Base-by-base conservation (phyloP, 1,284 basidiomycete genomes). In the Tilletia caries region DNA sequence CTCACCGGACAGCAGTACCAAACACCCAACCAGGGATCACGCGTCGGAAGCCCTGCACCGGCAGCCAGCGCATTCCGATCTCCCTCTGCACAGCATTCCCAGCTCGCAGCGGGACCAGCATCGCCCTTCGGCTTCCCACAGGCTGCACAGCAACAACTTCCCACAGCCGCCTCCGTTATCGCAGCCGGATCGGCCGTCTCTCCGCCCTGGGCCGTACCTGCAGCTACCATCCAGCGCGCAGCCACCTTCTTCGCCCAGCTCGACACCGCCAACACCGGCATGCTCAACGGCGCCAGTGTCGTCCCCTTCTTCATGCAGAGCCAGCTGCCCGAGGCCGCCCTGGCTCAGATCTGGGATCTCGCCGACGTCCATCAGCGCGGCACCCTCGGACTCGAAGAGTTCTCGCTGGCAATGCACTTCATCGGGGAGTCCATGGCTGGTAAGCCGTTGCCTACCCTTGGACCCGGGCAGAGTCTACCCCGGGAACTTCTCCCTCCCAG, bases 251-350 rank as follows among this genome's bases (percentile, higher is more conserved):
- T 98, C 80, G 89, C 92, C 69, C 87, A 87, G 34, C 87, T 98
- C 43, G 96, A 98, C 83, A 84, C 87, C 18, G 87, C 88, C 72
- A 89, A 88, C 75, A 88, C 86, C 71, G 95, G 94, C 1, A 91
- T 87, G 76, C 91, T 98, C 41, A 93, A 95, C 79, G 95, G 94
- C 12, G 92, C 95, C 73, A 89, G 92, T 27, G 96, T 94, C 3
- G 96, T 98, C 0, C 93, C 93, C 3, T 98, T 98, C 84, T 92
- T 99, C 90, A 85, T 96, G 73, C 91, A 95, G 83, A 95, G 93
- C 66, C 91, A 93, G 71, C 86, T 99, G 50, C 88, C 91, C 3
- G 92, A 93, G 75, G 89, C 91, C 23, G 87, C 89, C 23, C 87
- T 99, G 32, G 96, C 96, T 20, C 91, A 89, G 78, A 87, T 98